phyloP scores from a whole-genome alignment of 2,329 filamentous ascomycete genomes.

The Talaromyces sp. region DNA sequence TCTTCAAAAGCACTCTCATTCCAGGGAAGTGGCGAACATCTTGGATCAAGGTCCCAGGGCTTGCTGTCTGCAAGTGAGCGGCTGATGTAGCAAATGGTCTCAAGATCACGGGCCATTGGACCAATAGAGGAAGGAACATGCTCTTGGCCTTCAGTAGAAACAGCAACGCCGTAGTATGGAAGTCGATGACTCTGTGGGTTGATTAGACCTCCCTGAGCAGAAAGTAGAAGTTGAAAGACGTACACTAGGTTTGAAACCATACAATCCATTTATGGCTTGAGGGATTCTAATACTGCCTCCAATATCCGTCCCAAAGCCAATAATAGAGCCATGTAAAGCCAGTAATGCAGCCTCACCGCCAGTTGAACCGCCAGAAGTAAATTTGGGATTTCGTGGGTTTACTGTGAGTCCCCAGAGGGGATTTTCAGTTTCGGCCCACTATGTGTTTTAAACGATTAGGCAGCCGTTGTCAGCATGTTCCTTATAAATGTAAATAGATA shows the following conservation, averaged over 20 bases:
- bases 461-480: neutral
- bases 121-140: conserved; percentile 63
- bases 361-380: conserved; percentile 37
- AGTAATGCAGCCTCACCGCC: conserved; percentile 59
- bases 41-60: conserved; percentile 56
- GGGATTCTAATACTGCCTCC: conserved; percentile 53
- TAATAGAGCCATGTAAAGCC: conserved; percentile 54
- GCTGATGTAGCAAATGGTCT: conserved; percentile 48
- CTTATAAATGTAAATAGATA: neutral
- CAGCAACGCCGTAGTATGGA: conserved; percentile 57
- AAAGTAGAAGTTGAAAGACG: conserved; percentile 21
- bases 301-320: conserved; percentile 64
- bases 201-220: neutral
- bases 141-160: conserved; percentile 62
- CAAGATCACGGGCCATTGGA: conserved; percentile 54
- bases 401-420: conserved; percentile 42
- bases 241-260: conserved; percentile 49
- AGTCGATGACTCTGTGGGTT: conserved; percentile 52
- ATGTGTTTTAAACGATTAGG: too few relatives aligned
- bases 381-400: conserved; percentile 36
- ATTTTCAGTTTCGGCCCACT: conserved; percentile 25
- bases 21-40: conserved; percentile 51
- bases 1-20: conserved; percentile 44
- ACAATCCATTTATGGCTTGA: conserved; percentile 47
- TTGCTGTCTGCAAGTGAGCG: conserved; percentile 46